phyloP scores from a whole-genome alignment of 805 yeast genomes.

The Metschnikowia koreensis region DNA sequence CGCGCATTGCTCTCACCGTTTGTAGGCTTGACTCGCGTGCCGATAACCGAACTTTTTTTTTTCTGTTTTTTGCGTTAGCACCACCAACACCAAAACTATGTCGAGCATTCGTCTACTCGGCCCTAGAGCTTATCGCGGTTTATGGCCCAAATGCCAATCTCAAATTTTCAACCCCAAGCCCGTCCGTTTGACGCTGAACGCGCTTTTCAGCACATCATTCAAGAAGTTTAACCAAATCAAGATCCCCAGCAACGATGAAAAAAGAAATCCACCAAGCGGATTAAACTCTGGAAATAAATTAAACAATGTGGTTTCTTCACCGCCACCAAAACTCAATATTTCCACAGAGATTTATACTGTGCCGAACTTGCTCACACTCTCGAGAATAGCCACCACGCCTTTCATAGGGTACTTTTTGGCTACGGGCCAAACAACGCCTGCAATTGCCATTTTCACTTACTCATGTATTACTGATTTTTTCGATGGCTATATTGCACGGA shows the following conservation, averaged over 20 bases:
- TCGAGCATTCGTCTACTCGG: neutral
- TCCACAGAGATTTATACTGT: slow-evolving; percentile 59
- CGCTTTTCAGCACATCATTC: neutral
- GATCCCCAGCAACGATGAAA: neutral
- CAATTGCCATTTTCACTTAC: slow-evolving; percentile 72
- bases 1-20: too few species aligned
- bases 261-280: neutral
- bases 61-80: too few species aligned
- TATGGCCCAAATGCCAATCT: neutral
- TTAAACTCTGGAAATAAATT: too few species aligned
- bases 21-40: too few species aligned
- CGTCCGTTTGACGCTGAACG: neutral
- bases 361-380: slow-evolving; percentile 81
- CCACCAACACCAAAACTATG: too few species aligned
- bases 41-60: too few species aligned
- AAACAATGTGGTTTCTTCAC: too few species aligned
- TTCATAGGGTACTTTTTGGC: slow-evolving; percentile 76
- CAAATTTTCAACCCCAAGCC: neutral
- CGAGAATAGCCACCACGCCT: slow-evolving; percentile 83
- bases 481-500: slow-evolving; percentile 90
- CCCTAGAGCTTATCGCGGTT: neutral
- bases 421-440: slow-evolving; percentile 57
- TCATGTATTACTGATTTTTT: slow-evolving; percentile 89
- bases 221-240: neutral
- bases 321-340: slow-evolving; percentile 1